phyloP scores from a whole-genome alignment of 1,284 basidiomycete species.

The Ganoderma resinaceum region DNA sequence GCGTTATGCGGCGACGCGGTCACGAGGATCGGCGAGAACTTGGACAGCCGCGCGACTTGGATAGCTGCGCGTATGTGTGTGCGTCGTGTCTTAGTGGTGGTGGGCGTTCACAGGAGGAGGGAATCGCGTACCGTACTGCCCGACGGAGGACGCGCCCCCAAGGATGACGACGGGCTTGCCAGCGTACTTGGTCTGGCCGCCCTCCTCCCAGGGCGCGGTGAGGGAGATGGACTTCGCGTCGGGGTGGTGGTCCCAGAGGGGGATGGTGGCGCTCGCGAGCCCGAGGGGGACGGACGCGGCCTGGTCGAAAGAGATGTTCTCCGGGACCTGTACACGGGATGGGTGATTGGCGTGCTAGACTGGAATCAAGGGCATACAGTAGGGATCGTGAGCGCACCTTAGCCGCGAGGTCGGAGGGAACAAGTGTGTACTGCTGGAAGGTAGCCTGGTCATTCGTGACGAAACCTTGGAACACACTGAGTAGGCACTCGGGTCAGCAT shows the following conservation, averaged over 20 bases:
- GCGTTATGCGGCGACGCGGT: conserved; percentile 55
- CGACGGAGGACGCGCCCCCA: conserved; percentile 53
- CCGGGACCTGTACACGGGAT: conserved; percentile 35
- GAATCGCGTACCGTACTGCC: conserved; percentile 44
- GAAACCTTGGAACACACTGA: conserved; percentile 38
- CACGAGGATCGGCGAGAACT: conserved; percentile 56
- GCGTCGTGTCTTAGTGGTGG: background rate
- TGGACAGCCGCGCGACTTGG: conserved; percentile 54
- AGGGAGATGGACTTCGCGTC: conserved; percentile 39
- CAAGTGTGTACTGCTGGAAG: conserved; percentile 44
- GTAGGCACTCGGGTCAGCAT: background rate
- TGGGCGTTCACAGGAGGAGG: background rate
- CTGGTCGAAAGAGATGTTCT: conserved; percentile 39
- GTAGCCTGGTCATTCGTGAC: conserved; percentile 30
- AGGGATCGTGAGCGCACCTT: conserved; percentile 33
- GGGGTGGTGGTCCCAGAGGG: conserved; percentile 39
- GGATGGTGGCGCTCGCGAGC: conserved; percentile 37
- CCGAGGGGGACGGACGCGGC: conserved; percentile 41
- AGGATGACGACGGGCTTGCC: conserved; percentile 49
- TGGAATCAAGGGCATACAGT: no score
- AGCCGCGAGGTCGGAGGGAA: conserved; percentile 37
- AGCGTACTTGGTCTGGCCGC: conserved; percentile 44
- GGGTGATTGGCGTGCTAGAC: background rate
- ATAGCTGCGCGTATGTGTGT: conserved; percentile 44
- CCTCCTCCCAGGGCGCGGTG: conserved; percentile 38